Percentiles rank a stretch among this genome's conserved stretches.
phyloP scores from a whole-genome alignment of 2,329 filamentous ascomycete genomes.

The Fusarium humuli region DNA sequence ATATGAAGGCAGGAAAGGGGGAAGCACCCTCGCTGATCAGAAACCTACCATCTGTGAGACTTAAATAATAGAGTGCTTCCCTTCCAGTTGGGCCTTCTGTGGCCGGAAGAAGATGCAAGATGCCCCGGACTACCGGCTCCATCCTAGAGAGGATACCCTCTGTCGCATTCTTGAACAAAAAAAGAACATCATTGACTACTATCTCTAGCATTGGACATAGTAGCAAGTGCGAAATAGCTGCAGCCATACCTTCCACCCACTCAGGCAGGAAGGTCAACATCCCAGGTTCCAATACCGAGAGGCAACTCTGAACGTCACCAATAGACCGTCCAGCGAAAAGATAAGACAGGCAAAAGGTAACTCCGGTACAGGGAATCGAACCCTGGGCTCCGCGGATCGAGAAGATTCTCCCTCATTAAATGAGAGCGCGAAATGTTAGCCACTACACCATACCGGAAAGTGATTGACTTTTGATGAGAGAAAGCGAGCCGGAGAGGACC shows the following conservation, averaged over 20 bases:
- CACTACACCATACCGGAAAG: conserved; percentile 52
- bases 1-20: neutral
- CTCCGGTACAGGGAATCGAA: conserved; percentile 10
- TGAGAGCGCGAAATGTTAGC: conserved; percentile 52
- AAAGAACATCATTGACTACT: neutral
- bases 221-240: neutral
- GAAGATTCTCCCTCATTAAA: no score
- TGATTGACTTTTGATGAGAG: no score
- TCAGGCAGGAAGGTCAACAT: neutral
- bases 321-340: neutral
- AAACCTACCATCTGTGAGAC: no score
- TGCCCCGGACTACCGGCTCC: neutral
- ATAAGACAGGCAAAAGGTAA: neutral
- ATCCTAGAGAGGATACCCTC: neutral
- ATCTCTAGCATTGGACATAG: neutral
- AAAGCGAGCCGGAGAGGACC: no score
- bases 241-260: neutral
- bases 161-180: neutral
- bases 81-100: neutral
- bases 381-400: conserved; percentile 8
- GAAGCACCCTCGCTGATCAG: neutral
- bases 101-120: neutral
- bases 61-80: neutral
- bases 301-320: neutral
- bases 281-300: neutral